Evolutionary conservation across 495 filamentous ascomycete species (phyloP), one percentile per base, ranked within the genome.

Genomic region (Tuber microsphaerosporum): DNA sequence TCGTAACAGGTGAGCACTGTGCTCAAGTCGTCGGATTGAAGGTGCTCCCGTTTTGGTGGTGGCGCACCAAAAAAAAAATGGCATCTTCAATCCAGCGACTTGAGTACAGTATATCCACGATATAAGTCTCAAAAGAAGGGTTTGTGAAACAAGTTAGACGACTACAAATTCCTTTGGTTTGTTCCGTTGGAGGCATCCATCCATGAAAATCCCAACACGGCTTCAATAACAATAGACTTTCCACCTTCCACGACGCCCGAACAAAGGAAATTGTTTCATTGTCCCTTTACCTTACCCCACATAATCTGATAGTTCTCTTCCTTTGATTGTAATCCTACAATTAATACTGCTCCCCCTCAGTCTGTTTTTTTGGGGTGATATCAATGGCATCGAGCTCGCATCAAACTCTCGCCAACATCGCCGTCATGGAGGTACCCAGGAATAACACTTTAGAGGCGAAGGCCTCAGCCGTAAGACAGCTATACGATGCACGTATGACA

Each of bases 181-280:
- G 6, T 65, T 65, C 14, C 14, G 26, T 31, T 65, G 3, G 26
- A 31, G 4, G 56, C 26, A 65, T 61, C 12, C n/a, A n/a, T 17
- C 56, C 26, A 34, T 65, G 26, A 12, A 19, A 65, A 31, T 34
- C 56, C 31, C 14, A 34, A 19, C 56, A 65, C 56, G 56, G 26
- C 56, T 65, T 65, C 26, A 17, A 19, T 5, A 65, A 34, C 56
- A 65, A 65, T 65, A 65, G 12, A 65, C 56, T 65, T 65, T 65
- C 56, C 56, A 65, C 56, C 56, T 65, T 31, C 56, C 26, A 65
- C 56, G 17, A 65, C 26, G 56, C 34, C 14, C 56, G 17, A 31
- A 65, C 56, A 65, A 65, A 65, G 56, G 56, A 65, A 65, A 34
- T 17, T 65, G 56, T 34, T 65, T 65, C 56, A 65, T 65, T 65